Base-by-base conservation (phyloP, 371 early-diverging fungal species). In the Circinella umbellata region DNA sequence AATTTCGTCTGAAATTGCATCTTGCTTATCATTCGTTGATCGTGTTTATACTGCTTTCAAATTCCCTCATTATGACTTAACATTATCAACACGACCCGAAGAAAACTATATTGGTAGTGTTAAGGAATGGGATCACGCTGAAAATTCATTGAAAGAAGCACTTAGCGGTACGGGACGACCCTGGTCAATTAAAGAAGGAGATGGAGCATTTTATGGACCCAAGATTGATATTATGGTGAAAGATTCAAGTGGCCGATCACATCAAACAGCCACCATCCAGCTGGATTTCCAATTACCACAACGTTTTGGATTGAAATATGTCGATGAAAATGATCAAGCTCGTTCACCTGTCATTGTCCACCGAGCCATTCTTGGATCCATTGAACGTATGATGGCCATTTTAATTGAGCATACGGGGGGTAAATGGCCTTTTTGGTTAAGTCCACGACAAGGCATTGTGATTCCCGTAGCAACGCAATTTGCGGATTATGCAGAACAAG, bases 191-290 rank as follows among this genome's bases (percentile, higher is more conserved):
- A 99, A 99, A 73, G 94, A 92, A 49, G 99, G 99, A 8, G 99
- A 99, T 83, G 99, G 99, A 39, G 99, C 99, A 6, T 99, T 99
- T 83, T 99, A 99, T 84, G 99, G 99, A 0, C 99, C 99, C 68
- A 99, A 99, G 87, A 99, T 99, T 75, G 99, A 99, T 84, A 99
- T 99, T 62, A 95, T 95, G 72, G 92, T 99, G 64, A 81, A 90
- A 54, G 99, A 99, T 77, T 99, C 99, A 4, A 87, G 97, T 6
- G 89, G 92, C 49, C 90, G 99, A 63, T 87, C 90, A 18, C 96
- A 94, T 74, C 99, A 99, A 81, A 99, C 99, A 69, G 99, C 99
- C 34, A 99, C 99, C 1, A 94, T 99, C 63, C 99, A 99, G 77
- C 87, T 99, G 34, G 99, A 92, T 89, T 98, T 93, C 78, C 96